Evolutionary conservation across 257 asterid genomes (phyloP).

Genomic region (Solanum piurae): DNA sequence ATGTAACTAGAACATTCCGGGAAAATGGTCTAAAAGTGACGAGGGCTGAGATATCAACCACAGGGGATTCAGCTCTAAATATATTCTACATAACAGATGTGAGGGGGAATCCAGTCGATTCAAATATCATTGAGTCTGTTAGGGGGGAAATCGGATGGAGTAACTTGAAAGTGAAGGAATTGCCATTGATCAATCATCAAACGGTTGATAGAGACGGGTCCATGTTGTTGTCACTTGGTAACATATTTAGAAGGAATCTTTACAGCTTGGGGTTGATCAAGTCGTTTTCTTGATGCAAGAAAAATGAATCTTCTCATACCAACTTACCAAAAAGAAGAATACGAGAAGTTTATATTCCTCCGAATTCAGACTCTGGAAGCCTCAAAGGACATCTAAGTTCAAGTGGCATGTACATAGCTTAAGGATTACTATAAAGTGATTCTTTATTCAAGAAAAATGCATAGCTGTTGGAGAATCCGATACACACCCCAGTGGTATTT

Average conservation of each 20-base stretch:
- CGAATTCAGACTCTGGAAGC: background rate
- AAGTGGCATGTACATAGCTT: slow-evolving; percentile 17
- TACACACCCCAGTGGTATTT: background rate
- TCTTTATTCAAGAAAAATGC: background rate
- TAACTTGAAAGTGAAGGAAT: slow-evolving; percentile 63
- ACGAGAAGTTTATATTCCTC: background rate
- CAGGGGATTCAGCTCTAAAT: slow-evolving; percentile 33
- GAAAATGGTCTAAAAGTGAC: slow-evolving; percentile 78
- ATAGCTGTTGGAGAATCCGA: background rate
- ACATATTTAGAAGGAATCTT: slow-evolving; percentile 75
- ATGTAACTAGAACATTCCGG: slow-evolving; percentile 80
- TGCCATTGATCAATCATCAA: slow-evolving; percentile 40
- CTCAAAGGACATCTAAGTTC: background rate
- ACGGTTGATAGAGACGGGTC: slow-evolving; percentile 29
- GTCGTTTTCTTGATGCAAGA: slow-evolving; percentile 34
- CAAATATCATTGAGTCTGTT: slow-evolving; percentile 52
- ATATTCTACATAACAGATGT: slow-evolving; percentile 76
- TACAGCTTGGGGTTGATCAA: slow-evolving; percentile 72
- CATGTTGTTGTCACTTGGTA: slow-evolving; percentile 64
- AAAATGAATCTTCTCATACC: background rate
- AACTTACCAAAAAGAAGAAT: background rate
- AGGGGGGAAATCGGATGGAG: slow-evolving; percentile 54
- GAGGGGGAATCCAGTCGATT: slow-evolving; percentile 45
- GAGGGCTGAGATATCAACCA: slow-evolving; percentile 80
- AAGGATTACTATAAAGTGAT: background rate